Conservation (phyloP, 2,329 filamentous ascomycete genomes). For the Hypoxylon sp. region DNA sequence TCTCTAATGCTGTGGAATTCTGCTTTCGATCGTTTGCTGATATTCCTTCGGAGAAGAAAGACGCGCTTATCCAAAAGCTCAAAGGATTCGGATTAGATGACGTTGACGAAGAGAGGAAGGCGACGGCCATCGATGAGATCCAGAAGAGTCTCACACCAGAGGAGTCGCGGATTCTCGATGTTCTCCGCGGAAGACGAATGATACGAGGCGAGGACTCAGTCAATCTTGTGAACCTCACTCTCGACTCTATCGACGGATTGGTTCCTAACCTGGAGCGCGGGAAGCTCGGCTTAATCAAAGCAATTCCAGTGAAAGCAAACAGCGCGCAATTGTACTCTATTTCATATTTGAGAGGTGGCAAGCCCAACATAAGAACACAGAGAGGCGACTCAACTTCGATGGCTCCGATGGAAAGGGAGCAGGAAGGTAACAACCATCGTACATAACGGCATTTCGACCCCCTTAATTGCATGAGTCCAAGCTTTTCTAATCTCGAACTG, state of each 20-base stretch:
- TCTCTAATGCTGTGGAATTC: slow-evolving; percentile 38
- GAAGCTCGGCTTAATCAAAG: slow-evolving; percentile 29
- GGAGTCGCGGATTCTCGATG: slow-evolving; percentile 29
- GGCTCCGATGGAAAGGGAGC: neutral
- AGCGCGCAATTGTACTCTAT: slow-evolving; percentile 8
- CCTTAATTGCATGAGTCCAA: too few species aligned
- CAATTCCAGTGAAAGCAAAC: neutral
- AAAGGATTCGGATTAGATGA: slow-evolving; percentile 27
- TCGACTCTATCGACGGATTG: slow-evolving; percentile 36
- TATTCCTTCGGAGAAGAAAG: slow-evolving; percentile 29
- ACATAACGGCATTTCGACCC: too few species aligned
- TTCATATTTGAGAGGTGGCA: slow-evolving; percentile 5
- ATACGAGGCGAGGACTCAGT: slow-evolving; percentile 32
- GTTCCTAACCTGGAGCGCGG: slow-evolving; percentile 30
- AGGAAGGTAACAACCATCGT: too few species aligned
- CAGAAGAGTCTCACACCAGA: slow-evolving; percentile 28
- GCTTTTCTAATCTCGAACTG: too few species aligned
- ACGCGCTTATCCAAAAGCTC: slow-evolving; percentile 31
- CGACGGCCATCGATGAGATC: slow-evolving; percentile 13
- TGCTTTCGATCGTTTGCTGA: slow-evolving; percentile 33
- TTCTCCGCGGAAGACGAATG: slow-evolving; percentile 33
- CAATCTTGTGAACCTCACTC: slow-evolving; percentile 32
- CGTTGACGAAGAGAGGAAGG: neutral
- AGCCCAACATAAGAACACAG: slow-evolving; percentile 27
- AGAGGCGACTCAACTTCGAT: slow-evolving; percentile 17